These are phyloP conservation scores for Curvularia sp. DNA, from an alignment of 2,329 filamentous ascomycete species.

Conservation along the genomic window DNA sequence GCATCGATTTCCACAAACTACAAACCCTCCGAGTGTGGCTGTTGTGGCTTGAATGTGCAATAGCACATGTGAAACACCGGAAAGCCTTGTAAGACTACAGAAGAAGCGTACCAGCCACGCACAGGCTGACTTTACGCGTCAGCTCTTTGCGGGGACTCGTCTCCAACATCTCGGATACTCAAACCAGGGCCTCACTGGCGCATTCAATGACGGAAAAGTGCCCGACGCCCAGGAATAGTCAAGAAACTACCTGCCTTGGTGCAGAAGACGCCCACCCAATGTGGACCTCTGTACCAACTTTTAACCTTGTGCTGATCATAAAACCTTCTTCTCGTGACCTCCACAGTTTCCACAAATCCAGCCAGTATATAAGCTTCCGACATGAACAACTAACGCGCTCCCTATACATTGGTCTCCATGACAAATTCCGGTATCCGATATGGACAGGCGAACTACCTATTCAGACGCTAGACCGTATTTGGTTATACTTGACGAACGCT, in stretches of 20 bases:
- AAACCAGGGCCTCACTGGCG: constrained; percentile 15
- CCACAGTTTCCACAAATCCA: constrained; percentile 21
- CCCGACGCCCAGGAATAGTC: constrained; percentile 15
- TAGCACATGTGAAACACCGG: constrained; percentile 22
- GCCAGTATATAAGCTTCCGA: constrained; percentile 28
- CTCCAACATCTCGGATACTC: constrained; percentile 31
- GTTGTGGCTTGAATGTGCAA: constrained; percentile 28
- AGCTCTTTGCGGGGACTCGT: constrained; percentile 35
- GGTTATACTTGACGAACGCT: constrained; percentile 43
- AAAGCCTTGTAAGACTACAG: constrained; percentile 22
- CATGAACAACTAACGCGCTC: constrained; percentile 16
- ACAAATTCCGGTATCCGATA: constrained; percentile 37
- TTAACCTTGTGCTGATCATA: constrained; percentile 29
- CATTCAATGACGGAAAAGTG: constrained; percentile 21
- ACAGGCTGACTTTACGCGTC: constrained; percentile 30
- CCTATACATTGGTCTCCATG: constrained; percentile 13
- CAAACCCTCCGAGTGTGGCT: constrained; percentile 25
- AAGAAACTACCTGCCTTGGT: constrained; percentile 12
- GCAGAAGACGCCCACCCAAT: constrained; percentile 12
- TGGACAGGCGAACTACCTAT: constrained; percentile 32
- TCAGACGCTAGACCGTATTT: constrained; percentile 33
- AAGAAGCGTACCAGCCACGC: constrained; percentile 20
- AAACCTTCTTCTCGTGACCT: constrained; percentile 20
- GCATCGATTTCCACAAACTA: constrained; percentile 22
- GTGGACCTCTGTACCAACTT: constrained; percentile 19